Evolutionary conservation across 306 rosid genomes (phyloP).

Genomic region (Astragalus glycyphyllos): DNA sequence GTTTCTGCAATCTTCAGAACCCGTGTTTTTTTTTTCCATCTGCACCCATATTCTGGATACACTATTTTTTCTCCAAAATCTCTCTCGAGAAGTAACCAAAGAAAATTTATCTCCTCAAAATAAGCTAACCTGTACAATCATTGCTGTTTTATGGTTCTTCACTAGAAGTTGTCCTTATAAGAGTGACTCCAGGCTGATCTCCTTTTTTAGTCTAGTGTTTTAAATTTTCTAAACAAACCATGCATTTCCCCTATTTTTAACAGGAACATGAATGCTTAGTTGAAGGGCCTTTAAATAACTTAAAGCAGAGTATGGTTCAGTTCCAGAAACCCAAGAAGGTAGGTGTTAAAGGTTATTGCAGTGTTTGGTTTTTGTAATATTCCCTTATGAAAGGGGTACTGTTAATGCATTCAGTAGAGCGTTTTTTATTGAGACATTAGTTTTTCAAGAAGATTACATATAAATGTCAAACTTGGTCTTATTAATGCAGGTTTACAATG

Average conservation of each 20-base stretch:
- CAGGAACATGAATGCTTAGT: constrained; percentile 99
- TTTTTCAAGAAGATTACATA: constrained; percentile 33
- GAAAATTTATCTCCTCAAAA: not conserved
- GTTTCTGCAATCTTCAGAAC: constrained; percentile 19
- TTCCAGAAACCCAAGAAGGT: constrained; percentile 99
- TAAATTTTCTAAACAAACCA: constrained; percentile 19
- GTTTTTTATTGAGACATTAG: not conserved
- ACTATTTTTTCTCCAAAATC: not conserved
- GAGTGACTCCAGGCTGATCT: constrained; percentile 5
- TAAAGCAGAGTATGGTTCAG: constrained; percentile 99
- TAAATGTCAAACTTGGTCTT: constrained; percentile 33
- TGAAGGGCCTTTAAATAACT: constrained; percentile 94
- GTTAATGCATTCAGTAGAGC: constrained; percentile 1
- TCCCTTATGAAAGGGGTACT: not conserved
- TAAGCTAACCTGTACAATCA: not conserved
- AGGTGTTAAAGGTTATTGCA: constrained; percentile 21
- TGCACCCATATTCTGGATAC: constrained; percentile 9
- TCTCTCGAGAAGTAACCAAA: not conserved
- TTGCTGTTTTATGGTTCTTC: constrained; percentile 5
- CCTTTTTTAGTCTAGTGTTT: not conserved
- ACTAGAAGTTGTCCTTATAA: not conserved
- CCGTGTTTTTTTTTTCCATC: not conserved
- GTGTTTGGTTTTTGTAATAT: constrained; percentile 27
- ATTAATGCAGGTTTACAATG: constrained; percentile 80
- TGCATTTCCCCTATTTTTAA: not conserved